These are phyloP conservation scores for Pythium volutum DNA, from an alignment of 352 stramenopile species.

Conservation along the genomic window DNA sequence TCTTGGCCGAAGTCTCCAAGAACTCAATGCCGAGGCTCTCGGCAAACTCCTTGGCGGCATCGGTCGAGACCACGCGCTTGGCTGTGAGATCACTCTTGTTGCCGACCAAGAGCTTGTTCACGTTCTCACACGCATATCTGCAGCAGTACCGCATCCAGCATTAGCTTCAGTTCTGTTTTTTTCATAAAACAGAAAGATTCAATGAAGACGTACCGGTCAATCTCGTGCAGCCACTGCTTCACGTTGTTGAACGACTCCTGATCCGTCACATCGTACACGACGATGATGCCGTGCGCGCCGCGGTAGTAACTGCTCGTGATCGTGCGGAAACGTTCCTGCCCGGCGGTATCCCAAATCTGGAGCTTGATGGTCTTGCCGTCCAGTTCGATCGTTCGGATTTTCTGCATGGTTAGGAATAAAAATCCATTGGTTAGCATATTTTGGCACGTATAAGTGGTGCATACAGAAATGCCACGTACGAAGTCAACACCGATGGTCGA, in stretches of 20 bases:
- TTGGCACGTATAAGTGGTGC: background rate
- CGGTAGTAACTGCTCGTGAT: slow-evolving; percentile 99
- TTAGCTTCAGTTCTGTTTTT: background rate
- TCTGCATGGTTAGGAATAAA: slow-evolving; percentile 42
- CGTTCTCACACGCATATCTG: slow-evolving; percentile 96
- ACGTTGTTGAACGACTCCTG: slow-evolving; percentile 97
- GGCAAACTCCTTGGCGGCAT: slow-evolving; percentile 91
- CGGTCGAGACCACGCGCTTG: slow-evolving; percentile 93
- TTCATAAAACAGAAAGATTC: background rate
- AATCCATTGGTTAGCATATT: background rate
- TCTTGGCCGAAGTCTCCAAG: slow-evolving; percentile 88
- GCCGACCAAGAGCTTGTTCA: slow-evolving; percentile 96
- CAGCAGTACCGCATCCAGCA: background rate
- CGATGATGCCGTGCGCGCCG: slow-evolving; percentile 98
- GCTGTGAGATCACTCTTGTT: slow-evolving; percentile 98
- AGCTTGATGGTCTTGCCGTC: slow-evolving; percentile 99
- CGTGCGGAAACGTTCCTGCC: slow-evolving; percentile 99
- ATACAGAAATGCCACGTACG: slow-evolving; percentile 70
- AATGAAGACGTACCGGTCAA: slow-evolving; percentile 61
- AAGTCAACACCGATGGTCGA: slow-evolving; percentile 99
- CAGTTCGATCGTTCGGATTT: slow-evolving; percentile 99
- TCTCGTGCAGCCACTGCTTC: slow-evolving; percentile 97
- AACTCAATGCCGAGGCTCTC: slow-evolving; percentile 88
- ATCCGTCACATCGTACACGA: slow-evolving; percentile 99
- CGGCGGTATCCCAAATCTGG: slow-evolving; percentile 99